Base-by-base conservation (phyloP, 2,329 filamentous ascomycete species). In the Ascochyta lentis region DNA sequence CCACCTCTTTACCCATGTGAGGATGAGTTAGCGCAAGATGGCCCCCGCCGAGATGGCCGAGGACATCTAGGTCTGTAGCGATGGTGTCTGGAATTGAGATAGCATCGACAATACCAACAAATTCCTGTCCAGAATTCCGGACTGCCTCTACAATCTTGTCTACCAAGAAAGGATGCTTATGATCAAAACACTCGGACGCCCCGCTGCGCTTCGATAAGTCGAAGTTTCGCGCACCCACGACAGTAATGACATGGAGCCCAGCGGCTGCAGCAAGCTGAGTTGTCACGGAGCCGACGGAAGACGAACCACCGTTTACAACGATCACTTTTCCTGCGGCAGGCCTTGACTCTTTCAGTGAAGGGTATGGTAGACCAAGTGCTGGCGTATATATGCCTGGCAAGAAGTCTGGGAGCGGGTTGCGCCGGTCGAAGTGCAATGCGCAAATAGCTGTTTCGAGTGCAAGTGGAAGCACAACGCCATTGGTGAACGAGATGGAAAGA, bases 221-320 rank as follows among this genome's bases (percentile, higher is more conserved):
- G 26, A 66, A 56, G 47, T 73, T 69, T 13, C 61, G 58, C 4
- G 63, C 63, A 0, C 76, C 75, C 0, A 71, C 67, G 0, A 77
- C 76, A 0, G 74, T 58, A 31, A 77, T 63, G 15, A 81, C 77
- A 6, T 69, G 60, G 46, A 77, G 73, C 0, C 79, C 77, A 12
- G 74, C 63, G 0, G 75, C 72, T 1, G 61, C 68, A 0, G 76
- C 78, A 1, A 80, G 52, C 51, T 81, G 79, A 22, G 79, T 76
- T 0, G 74, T 76, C 13, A 68, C 72, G 22, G 77, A 76, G 5
- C 80, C 66, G 15, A 79, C 61, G 5, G 65, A 69, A 24, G 66
- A 63, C 3, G 78, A 76, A 0, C 81, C 83, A 6, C 82, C 82
- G 76, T 79, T 83, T 6, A 84, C 66, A 8, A 84, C 58, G 23